phyloP scores from a whole-genome alignment of 805 yeast genomes.

The Metschnikowia orientalis region DNA sequence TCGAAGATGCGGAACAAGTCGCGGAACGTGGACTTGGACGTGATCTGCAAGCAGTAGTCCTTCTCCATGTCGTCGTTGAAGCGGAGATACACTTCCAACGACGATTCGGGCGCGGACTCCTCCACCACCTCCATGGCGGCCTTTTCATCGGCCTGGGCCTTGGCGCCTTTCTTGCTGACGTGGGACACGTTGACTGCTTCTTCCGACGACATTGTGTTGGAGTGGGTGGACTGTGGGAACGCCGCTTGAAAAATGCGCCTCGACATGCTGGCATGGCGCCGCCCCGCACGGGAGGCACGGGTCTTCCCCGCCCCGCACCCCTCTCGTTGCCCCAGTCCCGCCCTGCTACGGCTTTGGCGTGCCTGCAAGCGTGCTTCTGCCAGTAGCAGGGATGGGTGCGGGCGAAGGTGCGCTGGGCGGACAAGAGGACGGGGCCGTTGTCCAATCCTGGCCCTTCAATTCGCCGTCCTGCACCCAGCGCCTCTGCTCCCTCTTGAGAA shows the following conservation, averaged over 20 bases:
- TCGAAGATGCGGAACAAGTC: slow-evolving; percentile 60
- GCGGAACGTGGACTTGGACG: slow-evolving; percentile 52
- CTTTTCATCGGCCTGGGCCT: background rate
- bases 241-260: slow-evolving; percentile 1
- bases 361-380: too few relatives aligned
- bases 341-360: too few relatives aligned
- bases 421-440: too few relatives aligned
- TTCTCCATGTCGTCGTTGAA: slow-evolving; percentile 80
- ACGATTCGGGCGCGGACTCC: slow-evolving; percentile 8
- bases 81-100: slow-evolving; percentile 60
- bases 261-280: too few relatives aligned
- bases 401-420: too few relatives aligned
- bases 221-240: too few relatives aligned
- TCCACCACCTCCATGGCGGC: slow-evolving; percentile 6
- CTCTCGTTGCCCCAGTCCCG: background rate
- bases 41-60: slow-evolving; percentile 85
- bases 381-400: too few relatives aligned
- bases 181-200: slow-evolving; percentile 5
- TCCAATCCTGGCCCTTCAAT: too few relatives aligned
- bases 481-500: too few relatives aligned
- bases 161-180: slow-evolving; percentile 2
- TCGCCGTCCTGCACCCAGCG: too few relatives aligned
- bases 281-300: background rate
- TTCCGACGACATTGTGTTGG: slow-evolving; percentile 2
- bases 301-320: background rate